A percentile compares a stretch with the other conserved stretches of the same genome.
Evolutionary conservation across 1,139 yeast species (phyloP).

Genomic region (Suhomyces atakaporum): DNA sequence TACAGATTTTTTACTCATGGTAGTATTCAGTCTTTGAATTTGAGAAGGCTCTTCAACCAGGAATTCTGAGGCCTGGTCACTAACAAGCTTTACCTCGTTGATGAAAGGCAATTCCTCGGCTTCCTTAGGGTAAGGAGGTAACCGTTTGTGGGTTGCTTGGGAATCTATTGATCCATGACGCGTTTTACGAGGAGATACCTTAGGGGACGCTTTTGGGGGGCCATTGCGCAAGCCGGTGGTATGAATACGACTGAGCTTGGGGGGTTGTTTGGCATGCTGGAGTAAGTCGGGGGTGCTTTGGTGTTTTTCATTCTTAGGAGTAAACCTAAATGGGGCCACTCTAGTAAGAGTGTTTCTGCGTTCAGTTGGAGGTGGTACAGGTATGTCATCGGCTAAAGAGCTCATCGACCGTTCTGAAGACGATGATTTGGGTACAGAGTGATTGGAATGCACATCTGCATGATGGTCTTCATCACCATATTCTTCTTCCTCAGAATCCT

Average conservation of each 20-base stretch:
- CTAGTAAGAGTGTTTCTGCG: constrained; percentile 26
- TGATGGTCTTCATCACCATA: constrained; percentile 6
- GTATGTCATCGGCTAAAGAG: constrained; percentile 5
- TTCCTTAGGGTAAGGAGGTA: constrained; percentile 20
- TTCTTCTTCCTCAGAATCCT: constrained; percentile 1
- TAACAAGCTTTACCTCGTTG: constrained; percentile 36
- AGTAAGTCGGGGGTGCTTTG: constrained; percentile 23
- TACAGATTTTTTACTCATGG: constrained; percentile 37
- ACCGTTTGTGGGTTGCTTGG: constrained; percentile 15
- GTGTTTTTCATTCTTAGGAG: constrained; percentile 13
- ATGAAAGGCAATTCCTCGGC: constrained; percentile 42
- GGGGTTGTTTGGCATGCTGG: constrained; percentile 11
- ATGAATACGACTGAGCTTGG: constrained; percentile 16
- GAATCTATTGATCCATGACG: constrained; percentile 16
- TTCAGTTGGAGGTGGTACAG: constrained; percentile 14
- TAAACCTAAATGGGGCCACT: constrained; percentile 27
- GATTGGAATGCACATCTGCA: constrained; percentile 3
- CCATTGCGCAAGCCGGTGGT: constrained; percentile 15
- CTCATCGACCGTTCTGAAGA: constrained; percentile 3
- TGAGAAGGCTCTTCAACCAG: constrained; percentile 8
- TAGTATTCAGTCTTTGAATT: constrained; percentile 32
- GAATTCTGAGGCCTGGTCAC: constrained; percentile 11
- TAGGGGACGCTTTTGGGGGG: constrained; percentile 6
- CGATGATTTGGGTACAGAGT: constrained; percentile 3
- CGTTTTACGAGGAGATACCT: constrained; percentile 7